Percentiles rank a stretch among this genome's conserved stretches.
Evolutionary conservation across 2,329 filamentous ascomycete genomes (phyloP).

Genomic region (Trichoderma atroviride): DNA sequence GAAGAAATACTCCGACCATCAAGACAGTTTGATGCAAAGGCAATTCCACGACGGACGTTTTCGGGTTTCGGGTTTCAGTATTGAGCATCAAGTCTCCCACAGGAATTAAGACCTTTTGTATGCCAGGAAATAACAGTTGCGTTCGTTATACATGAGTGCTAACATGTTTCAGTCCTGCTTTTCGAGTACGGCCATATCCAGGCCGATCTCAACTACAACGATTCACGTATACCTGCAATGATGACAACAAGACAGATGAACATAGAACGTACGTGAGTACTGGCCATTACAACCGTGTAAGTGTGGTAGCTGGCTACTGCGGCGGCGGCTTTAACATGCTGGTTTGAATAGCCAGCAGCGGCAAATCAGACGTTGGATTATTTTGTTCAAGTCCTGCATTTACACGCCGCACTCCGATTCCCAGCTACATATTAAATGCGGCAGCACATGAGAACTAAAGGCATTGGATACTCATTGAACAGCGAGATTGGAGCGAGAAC

Average conservation of each 20-base stretch:
- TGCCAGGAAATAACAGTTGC: background rate
- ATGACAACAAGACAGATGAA: background rate
- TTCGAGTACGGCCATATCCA: background rate
- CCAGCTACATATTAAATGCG: background rate
- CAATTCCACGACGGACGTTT: background rate
- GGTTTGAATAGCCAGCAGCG: background rate
- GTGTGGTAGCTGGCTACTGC: background rate
- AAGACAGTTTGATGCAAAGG: background rate
- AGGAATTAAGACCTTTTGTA: slow-evolving; percentile 12
- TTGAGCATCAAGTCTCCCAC: background rate
- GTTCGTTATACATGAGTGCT: background rate
- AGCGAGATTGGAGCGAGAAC: background rate
- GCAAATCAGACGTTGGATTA: background rate
- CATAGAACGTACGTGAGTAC: background rate
- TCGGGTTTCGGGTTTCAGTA: background rate
- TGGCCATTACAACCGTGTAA: background rate
- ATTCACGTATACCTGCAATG: background rate
- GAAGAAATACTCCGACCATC: background rate
- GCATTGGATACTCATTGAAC: background rate
- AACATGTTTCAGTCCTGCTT: slow-evolving; percentile 7
- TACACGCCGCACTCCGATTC: background rate
- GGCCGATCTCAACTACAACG: background rate
- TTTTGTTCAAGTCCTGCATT: too few relatives aligned
- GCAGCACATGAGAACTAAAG: background rate
- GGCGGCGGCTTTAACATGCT: background rate